phyloP scores from a whole-genome alignment of 106 monocot species.

The Apostasia ramifera region DNA sequence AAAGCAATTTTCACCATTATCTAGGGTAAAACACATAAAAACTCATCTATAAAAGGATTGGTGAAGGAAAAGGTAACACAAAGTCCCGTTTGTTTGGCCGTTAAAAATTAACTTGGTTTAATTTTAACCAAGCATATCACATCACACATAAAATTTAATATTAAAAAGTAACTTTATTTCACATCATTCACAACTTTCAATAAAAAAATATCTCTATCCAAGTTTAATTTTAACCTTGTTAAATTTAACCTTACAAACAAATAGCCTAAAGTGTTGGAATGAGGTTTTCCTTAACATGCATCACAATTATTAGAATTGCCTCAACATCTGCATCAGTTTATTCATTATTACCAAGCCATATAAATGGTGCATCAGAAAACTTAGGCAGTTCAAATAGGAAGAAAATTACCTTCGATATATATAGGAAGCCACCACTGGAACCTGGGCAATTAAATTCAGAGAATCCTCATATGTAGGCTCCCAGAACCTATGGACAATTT shows the following conservation, averaged over 20 bases:
- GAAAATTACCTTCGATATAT: slow-evolving; percentile 71
- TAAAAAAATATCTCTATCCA: no score
- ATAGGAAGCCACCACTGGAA: slow-evolving; percentile 85
- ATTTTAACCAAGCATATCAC: no score
- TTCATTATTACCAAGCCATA: background rate
- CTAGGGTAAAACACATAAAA: background rate
- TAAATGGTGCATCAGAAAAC: background rate
- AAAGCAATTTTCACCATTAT: background rate
- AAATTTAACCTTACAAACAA: no score
- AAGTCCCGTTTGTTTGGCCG: no score
- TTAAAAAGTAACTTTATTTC: no score
- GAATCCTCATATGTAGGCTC: slow-evolving; percentile 95
- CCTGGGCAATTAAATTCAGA: slow-evolving; percentile 81
- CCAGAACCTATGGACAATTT: slow-evolving; percentile 61
- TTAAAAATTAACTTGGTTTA: no score
- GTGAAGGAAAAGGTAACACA: background rate
- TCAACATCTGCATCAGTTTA: background rate
- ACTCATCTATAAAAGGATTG: background rate
- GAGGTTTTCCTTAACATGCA: background rate
- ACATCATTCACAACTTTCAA: no score
- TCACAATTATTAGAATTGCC: background rate
- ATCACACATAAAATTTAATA: no score
- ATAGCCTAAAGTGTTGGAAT: background rate
- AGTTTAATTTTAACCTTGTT: no score
- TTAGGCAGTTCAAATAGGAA: background rate